Evolutionary conservation across 306 rosid species (phyloP).

Genomic region (Vigna radiata): DNA sequence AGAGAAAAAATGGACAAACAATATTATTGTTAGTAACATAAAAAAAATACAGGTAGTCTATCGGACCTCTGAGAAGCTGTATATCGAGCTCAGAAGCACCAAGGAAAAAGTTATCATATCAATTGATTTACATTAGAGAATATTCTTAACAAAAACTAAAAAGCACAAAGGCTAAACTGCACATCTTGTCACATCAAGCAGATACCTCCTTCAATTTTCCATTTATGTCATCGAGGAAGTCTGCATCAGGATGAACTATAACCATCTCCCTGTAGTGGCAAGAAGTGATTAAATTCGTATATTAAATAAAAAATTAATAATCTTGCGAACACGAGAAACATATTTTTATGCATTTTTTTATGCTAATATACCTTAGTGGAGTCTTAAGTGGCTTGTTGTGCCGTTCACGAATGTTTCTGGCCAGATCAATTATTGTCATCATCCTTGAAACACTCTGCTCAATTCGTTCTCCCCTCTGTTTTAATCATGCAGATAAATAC

Average conservation of each 20-base stretch:
- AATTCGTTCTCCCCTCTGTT: slow-evolving; percentile 81
- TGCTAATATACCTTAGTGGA: slow-evolving; percentile 75
- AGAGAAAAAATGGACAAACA: neutral
- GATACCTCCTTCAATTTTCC: slow-evolving; percentile 91
- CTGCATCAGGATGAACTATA: slow-evolving; percentile 88
- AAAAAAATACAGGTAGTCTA: neutral
- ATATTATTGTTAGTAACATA: neutral
- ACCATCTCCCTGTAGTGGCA: slow-evolving; percentile 80
- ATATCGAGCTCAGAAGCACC: slow-evolving; percentile 23
- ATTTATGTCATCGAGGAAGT: slow-evolving; percentile 87
- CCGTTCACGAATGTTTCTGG: slow-evolving; percentile 94
- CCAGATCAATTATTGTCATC: slow-evolving; percentile 93
- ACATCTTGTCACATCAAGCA: slow-evolving; percentile 13
- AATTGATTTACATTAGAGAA: slow-evolving; percentile 21
- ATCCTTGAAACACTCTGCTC: slow-evolving; percentile 93
- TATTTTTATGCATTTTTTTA: slow-evolving; percentile 8
- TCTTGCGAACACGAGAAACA: neutral
- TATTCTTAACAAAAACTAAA: slow-evolving; percentile 15
- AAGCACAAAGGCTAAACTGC: slow-evolving; percentile 18
- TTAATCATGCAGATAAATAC: slow-evolving; percentile 38
- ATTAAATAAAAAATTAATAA: slow-evolving; percentile 15
- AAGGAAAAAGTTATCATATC: slow-evolving; percentile 13
- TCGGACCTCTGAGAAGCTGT: slow-evolving; percentile 22
- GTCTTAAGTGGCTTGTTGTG: slow-evolving; percentile 94
- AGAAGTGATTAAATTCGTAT: slow-evolving; percentile 17